These are phyloP conservation scores for Fusarium liriodendri DNA, from an alignment of 2,329 filamentous ascomycete species.

Conservation along the genomic window DNA sequence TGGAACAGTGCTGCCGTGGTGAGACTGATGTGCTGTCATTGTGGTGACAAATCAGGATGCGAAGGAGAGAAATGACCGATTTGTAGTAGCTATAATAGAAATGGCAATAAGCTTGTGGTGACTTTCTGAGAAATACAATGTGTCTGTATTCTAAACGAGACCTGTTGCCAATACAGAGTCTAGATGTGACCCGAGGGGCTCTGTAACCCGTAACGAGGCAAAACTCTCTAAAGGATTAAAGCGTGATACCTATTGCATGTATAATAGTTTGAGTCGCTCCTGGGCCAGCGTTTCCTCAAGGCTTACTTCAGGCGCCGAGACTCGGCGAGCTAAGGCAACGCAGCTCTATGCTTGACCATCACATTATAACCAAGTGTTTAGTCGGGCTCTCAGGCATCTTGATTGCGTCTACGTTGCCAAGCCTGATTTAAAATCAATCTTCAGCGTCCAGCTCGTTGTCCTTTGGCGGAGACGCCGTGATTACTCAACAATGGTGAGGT, in stretches of 20 bases:
- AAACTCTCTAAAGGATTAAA: background rate
- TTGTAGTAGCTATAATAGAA: no score
- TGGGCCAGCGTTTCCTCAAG: background rate
- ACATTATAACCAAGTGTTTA: no score
- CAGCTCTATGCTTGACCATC: no score
- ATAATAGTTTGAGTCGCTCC: background rate
- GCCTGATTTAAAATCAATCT: background rate
- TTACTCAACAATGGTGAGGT: background rate
- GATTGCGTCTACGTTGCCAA: fast-evolving
- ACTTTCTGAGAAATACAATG: background rate
- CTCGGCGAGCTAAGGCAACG: no score
- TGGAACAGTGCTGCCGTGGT: background rate
- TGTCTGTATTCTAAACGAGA: background rate
- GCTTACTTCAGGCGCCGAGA: no score
- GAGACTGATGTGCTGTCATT: background rate
- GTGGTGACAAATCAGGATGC: background rate
- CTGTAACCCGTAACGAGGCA: background rate
- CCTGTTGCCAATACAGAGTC: background rate
- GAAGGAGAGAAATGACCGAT: no score
- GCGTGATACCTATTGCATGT: background rate
- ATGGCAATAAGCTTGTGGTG: no score
- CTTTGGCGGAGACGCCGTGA: background rate
- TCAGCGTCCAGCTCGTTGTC: background rate
- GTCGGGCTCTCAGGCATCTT: background rate
- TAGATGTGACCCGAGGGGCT: background rate